Evolutionary conservation across 176 grass and related monocot species (phyloP), one percentile per base, ranked within the genome.

Genomic region (Stipa capillata): DNA sequence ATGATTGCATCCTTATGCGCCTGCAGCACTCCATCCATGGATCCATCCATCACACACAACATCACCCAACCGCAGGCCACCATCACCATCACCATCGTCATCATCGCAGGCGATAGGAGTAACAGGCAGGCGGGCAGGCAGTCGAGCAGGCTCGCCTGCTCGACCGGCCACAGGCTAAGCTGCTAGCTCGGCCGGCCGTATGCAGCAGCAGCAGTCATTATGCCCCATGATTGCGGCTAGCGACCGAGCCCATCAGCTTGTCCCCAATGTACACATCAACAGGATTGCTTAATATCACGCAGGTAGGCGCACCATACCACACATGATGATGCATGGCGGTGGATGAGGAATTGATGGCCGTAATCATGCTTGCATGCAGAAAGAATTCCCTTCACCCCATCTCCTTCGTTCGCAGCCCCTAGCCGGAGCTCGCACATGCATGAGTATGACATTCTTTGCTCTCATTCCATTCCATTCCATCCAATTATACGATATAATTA

Each of bases 271-370:
- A 80, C 84, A 65, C 76, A 76, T 83, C 84, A 65, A 24, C 69
- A 54, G 63, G 80, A 83, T 76, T 83, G 84, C 74, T 80, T 52
- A 70, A 74, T 86, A 83, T 74, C 84, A 75, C 74, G 82, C 80
- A 87, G 84, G 83, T 87, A 41, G 84, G 69, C n/a, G 56, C 73
- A 56, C 31, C 51, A 69, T 8, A 50, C 62, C 13, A 78, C 23
- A 72, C 53, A 72, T 23, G 58, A 79, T 34, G 74, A 82, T 66
- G 79, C 65, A 53, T 64, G 72, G 64, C 29, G 45, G 33, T 78
- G 73, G 82, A 89, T 82, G 72, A 89, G 83, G 87, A 77, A 81
- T 85, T 72, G 78, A 85, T 89, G 72, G 65, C 64, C 25, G 64
- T 49, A 50, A 81, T 85, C 82, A 89, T 89, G 82, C 80, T 39